phyloP scores from a whole-genome alignment of 768 basidiomycete genomes.

The Asterophora lycoperdoides region DNA sequence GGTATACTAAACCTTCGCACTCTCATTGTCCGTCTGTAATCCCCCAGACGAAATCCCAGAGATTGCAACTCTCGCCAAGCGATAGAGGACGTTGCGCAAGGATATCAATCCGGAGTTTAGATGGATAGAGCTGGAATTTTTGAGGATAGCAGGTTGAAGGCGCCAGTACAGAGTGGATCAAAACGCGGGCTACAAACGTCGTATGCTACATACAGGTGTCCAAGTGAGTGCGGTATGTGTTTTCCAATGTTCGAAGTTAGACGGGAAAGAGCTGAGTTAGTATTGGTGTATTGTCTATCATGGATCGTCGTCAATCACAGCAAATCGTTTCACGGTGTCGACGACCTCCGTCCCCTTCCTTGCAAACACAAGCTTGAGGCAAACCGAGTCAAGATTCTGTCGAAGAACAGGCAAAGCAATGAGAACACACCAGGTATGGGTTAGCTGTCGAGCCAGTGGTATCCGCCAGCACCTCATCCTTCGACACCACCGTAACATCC shows the following conservation, averaged over 20 bases:
- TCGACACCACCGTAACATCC: constrained; percentile 68
- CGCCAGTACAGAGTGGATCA: too few species aligned
- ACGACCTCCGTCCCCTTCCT: constrained; percentile 76
- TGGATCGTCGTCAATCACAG: constrained; percentile 20
- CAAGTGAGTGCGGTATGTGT: constrained; percentile 10
- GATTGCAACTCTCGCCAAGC: too few species aligned
- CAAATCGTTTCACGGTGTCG: constrained; percentile 73
- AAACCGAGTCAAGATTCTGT: constrained; percentile 7
- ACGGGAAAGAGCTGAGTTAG: constrained; percentile 5
- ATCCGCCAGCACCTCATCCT: constrained; percentile 83
- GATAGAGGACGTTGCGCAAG: too few species aligned
- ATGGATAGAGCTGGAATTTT: too few species aligned
- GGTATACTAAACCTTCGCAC: too few species aligned
- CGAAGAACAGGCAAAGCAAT: not conserved
- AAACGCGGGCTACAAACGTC: constrained; percentile 1
- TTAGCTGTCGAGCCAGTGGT: constrained; percentile 90
- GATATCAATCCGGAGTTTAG: too few species aligned
- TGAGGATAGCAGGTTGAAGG: too few species aligned
- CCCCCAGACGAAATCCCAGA: too few species aligned
- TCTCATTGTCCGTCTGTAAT: too few species aligned
- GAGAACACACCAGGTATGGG: constrained; percentile 69
- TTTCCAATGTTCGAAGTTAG: constrained; percentile 3
- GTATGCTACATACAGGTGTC: constrained; percentile 11
- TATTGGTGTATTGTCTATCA: not conserved
- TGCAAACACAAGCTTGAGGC: constrained; percentile 71